Percentiles rank a stretch among this genome's conserved stretches.
Conservation (phyloP, 2,329 filamentous ascomycete species). For the Escovopsis sp. region DNA sequence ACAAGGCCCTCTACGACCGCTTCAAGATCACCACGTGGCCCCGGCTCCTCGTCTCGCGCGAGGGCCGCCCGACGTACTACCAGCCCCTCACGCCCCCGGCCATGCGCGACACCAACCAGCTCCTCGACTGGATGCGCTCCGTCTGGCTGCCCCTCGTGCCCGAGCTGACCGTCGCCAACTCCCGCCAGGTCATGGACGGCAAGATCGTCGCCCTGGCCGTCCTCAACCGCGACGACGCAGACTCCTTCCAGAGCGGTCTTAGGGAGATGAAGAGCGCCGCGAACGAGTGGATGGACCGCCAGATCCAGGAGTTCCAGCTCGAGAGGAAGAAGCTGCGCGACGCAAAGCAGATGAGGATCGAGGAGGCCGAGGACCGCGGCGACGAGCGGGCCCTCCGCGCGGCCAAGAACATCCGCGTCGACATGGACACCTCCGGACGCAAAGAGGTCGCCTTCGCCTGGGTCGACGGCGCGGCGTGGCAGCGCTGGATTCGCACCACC, state of each 20-base stretch:
- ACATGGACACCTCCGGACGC: conserved; percentile 72
- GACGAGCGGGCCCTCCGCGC: conserved; percentile 74
- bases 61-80: conserved; percentile 83
- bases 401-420: conserved; percentile 83
- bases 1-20: conserved; percentile 55
- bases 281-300: conserved; percentile 95
- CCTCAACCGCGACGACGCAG: conserved; percentile 61
- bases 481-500: conserved; percentile 88
- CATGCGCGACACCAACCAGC: conserved; percentile 69
- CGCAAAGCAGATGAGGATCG: conserved; percentile 85
- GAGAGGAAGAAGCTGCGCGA: conserved; percentile 88
- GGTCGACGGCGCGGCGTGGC: conserved; percentile 96
- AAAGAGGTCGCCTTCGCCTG: conserved; percentile 92
- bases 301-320: conserved; percentile 78
- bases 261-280: conserved; percentile 92
- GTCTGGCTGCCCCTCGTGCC: conserved; percentile 95
- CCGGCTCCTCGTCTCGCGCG: conserved; percentile 74
- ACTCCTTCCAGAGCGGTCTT: conserved; percentile 63
- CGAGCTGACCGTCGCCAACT: conserved; percentile 81
- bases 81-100: conserved; percentile 73
- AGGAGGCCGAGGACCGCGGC: conserved; percentile 86
- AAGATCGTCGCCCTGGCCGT: conserved; percentile 91
- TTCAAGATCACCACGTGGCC: conserved; percentile 98
- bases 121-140: conserved; percentile 86
- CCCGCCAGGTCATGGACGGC: conserved; percentile 85